Base-by-base conservation (phyloP, 2,329 filamentous ascomycete genomes). In the Colletotrichum nymphaeae region DNA sequence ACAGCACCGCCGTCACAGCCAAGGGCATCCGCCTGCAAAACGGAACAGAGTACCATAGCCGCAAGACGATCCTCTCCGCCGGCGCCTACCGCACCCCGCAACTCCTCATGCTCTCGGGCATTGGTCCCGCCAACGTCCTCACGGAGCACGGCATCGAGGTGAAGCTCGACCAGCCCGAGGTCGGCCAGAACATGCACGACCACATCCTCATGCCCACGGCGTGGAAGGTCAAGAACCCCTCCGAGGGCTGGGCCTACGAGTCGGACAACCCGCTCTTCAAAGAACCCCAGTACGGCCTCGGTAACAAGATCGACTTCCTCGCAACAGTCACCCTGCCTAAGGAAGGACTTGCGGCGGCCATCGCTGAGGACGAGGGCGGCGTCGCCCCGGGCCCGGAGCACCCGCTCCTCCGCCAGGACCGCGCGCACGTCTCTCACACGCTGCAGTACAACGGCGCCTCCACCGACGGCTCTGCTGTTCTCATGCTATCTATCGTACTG, bases 11-110 rank as follows among this genome's bases (percentile, higher is more conserved):
- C 4, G 74, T 63, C 5, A 24, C 22, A 4, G 77, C 79, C 1
- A 78, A 75, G 1, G 80, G 79, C 2, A 75, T 81, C 49, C 78
- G 82, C n/a, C 68, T 80, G 0, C 74, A 77, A 0, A 72, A 81
- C 8, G 79, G 82, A 1, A 79, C 74, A 4, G 67, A 78, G 14
- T 59, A 66, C 55, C 42, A 76, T 72, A 76, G 79, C 63, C 76
- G 78, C 22, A 77, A 83, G 67, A 75, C 87, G 75, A 81, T 88
- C 4, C 78, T 88, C 14, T 83, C 82, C 7, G 84, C 82, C 3
- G 88, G 88, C 1, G 81, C 86, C 16, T 89, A 88, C 77, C 87
- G 86, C 76, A 87, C 85, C 49, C 87, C 88, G 1, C 84, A 84
- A 16, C 84, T 89, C 37, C 81, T 89, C 3, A 84, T 88, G 75